Evolutionary conservation across 2,329 filamentous ascomycete species (phyloP), one percentile per base, ranked within the genome.

Genomic region (Nannizzia gypsea): DNA sequence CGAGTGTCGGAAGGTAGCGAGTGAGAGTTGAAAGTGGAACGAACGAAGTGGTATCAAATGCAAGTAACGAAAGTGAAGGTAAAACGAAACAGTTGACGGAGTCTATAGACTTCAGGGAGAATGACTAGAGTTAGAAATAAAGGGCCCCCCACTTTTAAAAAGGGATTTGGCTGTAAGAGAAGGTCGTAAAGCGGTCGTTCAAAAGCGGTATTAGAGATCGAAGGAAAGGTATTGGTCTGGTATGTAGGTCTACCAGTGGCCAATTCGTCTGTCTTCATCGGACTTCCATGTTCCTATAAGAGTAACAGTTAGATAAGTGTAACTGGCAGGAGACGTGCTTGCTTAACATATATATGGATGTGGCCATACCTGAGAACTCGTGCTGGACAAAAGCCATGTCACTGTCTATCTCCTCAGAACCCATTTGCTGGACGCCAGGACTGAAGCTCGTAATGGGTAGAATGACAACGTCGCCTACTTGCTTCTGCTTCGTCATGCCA

Each of bases 381-480:
- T 99, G 93, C 76, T 93, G 91, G 63, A 99, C 93, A 78, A 95
- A 97, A 1, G 93, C 93, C 89, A 96, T 92, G 0, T 90, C 90
- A 71, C 97, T 87, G 66, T 96, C 90, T 46, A 85, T 81, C 63
- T 95, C 90, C 68, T 86, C 86, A 52, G 93, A 88, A 11, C 88
- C 89, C 90, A 96, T 97, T 71, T 96, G 90, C 66, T 85, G 83
- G 50, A 97, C 90, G 26, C 93, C 93, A 0, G 93, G 93, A 68
- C 90, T 96, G 78, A 99, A 99, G 73, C 90, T 92, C 5, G 93
- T 99, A 68, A 99, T 97, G 26, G 93, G 93, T 62, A 99, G 76
- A 13, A 99, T 86, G 58, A 96, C 84, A 1, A 96, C 90, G 73
- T 99, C 93, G 52, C 93, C 93, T 17, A 97, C 85, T 69, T 90